Percentiles rank a stretch among this genome's conserved stretches.
Evolutionary conservation across 2,329 filamentous ascomycete species (phyloP).

Genomic region (Bertia moriformis): DNA sequence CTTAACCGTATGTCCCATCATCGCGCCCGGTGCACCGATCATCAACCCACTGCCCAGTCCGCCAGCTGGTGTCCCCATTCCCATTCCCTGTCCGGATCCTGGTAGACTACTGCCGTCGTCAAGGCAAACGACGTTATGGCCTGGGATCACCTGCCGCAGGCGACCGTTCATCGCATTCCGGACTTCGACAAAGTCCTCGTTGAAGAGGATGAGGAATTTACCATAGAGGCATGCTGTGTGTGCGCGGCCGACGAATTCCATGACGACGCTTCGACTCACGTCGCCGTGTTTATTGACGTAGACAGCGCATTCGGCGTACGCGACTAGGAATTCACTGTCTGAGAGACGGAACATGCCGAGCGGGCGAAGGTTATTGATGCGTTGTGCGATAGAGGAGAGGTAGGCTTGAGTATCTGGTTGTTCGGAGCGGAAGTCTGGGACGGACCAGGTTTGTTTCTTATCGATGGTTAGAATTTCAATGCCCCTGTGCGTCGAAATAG

Average conservation of each 20-base stretch:
- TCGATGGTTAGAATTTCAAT: constrained; percentile 94
- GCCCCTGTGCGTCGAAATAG: constrained; percentile 78
- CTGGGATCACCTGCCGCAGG: constrained; percentile 83
- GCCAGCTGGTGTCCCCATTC: constrained; percentile 3
- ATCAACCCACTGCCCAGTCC: constrained; percentile 17
- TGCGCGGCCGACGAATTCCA: constrained; percentile 92
- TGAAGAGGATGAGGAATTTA: constrained; percentile 82
- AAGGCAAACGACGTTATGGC: constrained; percentile 74
- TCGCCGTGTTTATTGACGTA: constrained; percentile 98
- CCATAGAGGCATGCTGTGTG: constrained; percentile 74
- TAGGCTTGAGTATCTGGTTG: constrained; percentile 30
- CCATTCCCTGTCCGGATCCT: constrained; percentile 25
- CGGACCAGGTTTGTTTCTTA: constrained; percentile 89
- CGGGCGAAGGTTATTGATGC: constrained; percentile 70
- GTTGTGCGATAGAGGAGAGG: constrained; percentile 56
- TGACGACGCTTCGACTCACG: constrained; percentile 81
- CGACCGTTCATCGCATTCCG: constrained; percentile 92
- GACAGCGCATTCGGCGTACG: constrained; percentile 90
- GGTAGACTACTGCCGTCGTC: constrained; percentile 66
- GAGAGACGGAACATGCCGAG: constrained; percentile 93
- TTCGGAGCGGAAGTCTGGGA: constrained; percentile 69
- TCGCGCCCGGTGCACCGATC: constrained; percentile 23
- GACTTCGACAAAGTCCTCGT: constrained; percentile 92
- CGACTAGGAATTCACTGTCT: constrained; percentile 80
- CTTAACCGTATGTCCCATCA: constrained; percentile 66